Evolutionary conservation across 108 stramenopile species (phyloP).

Genomic region (Mayamaea pseudoterrestris): DNA sequence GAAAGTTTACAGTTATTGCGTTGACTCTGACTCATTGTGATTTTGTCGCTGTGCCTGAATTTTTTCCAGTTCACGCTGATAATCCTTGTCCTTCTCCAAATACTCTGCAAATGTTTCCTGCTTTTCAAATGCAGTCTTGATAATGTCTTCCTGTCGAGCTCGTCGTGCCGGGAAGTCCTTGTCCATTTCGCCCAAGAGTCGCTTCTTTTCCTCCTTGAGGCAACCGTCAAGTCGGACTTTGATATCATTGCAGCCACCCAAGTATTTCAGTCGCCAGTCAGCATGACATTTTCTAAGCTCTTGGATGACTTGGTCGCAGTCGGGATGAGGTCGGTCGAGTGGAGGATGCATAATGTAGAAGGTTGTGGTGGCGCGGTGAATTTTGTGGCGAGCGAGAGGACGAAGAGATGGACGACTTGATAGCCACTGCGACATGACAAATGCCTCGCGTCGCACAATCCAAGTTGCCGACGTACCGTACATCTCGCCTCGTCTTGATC

Average conservation of each 20-base stretch:
- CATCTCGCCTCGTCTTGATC: too few species aligned
- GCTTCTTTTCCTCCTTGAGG: conserved; percentile 72
- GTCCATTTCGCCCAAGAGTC: conserved; percentile 50
- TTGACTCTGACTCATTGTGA: too few species aligned
- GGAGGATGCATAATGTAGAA: conserved; percentile 78
- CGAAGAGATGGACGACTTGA: too few species aligned
- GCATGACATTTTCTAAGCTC: conserved; percentile 70
- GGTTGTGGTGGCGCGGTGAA: too few species aligned
- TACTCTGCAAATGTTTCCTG: conserved; percentile 69
- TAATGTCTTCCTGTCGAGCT: conserved; percentile 41
- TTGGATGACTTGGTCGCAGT: conserved; percentile 65
- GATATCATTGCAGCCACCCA: conserved; percentile 80
- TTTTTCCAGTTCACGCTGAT: conserved; percentile 16
- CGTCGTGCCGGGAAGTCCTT: conserved; percentile 37
- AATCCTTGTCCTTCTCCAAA: conserved; percentile 47
- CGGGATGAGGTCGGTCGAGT: conserved; percentile 83
- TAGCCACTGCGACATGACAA: too few species aligned
- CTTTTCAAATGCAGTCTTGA: conserved; percentile 46
- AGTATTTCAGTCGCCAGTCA: conserved; percentile 47
- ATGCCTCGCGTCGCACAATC: too few species aligned
- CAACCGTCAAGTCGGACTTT: conserved; percentile 69
- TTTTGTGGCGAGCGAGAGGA: too few species aligned
- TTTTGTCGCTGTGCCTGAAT: too few species aligned
- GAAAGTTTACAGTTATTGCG: too few species aligned
- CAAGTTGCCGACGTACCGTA: too few species aligned